Evolutionary conservation across 2,329 filamentous ascomycete species (phyloP).

Genomic region (Epichloe baconii): DNA sequence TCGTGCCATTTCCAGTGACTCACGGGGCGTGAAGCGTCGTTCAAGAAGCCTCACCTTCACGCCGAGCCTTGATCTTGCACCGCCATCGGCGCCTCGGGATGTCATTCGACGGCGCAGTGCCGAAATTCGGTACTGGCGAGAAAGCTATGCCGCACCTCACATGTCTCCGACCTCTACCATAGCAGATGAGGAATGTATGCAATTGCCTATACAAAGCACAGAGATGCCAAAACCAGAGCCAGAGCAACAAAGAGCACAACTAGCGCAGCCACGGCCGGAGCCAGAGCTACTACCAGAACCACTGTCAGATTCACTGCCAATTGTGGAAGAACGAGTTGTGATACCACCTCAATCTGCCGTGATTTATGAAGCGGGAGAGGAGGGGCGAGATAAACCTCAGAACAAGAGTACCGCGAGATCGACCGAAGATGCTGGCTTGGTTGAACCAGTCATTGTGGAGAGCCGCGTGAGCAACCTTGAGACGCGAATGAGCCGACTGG

Average conservation of each 20-base stretch:
- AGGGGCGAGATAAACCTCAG: neutral
- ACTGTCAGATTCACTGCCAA: conserved; percentile 1
- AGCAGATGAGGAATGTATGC: conserved; percentile 18
- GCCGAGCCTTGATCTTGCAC: conserved; percentile 22
- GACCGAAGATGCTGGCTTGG: neutral
- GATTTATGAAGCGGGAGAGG: neutral
- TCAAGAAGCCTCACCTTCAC: conserved; percentile 48
- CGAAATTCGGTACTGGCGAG: conserved; percentile 51
- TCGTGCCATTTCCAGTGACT: conserved; percentile 47
- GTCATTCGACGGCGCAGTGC: conserved; percentile 41
- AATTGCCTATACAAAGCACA: conserved; percentile 17
- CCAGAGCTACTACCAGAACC: conserved; percentile 13
- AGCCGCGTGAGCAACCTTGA: conserved; percentile 39
- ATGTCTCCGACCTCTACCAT: conserved; percentile 39
- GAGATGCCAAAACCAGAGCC: conserved; percentile 11
- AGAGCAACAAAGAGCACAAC: conserved; percentile 4
- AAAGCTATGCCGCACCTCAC: conserved; percentile 41
- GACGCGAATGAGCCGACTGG: conserved; percentile 36
- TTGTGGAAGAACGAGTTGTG: neutral
- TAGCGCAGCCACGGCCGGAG: conserved; percentile 14
- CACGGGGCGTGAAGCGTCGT: conserved; percentile 34
- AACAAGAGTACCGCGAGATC: neutral
- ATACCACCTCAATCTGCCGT: neutral
- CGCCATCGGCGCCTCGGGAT: conserved; percentile 8
- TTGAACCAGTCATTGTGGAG: conserved; percentile 38